Evolutionary conservation across 2,329 filamentous ascomycete genomes (phyloP).

Genomic region (Penicillium fuscoglaucum): DNA sequence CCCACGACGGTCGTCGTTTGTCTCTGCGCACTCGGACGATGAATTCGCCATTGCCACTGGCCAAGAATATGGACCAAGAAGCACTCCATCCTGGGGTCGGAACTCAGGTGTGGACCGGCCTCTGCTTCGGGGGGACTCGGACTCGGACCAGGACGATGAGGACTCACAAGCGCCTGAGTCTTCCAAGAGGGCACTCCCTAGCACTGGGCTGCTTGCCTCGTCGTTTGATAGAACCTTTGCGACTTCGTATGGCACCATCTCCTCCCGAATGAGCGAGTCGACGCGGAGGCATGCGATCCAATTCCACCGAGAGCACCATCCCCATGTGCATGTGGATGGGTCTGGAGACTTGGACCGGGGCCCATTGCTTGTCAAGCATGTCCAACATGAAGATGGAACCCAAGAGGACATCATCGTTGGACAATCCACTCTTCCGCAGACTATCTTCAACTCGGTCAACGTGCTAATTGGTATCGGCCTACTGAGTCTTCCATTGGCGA

Average conservation of each 20-base stretch:
- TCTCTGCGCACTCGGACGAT: constrained; percentile 56
- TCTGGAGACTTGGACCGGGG: constrained; percentile 62
- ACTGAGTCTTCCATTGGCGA: constrained; percentile 80
- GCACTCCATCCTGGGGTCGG: constrained; percentile 21
- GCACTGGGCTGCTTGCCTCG: constrained; percentile 41
- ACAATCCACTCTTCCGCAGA: constrained; percentile 93
- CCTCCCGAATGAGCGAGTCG: constrained; percentile 57
- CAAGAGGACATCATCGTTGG: constrained; percentile 82
- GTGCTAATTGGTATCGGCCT: constrained; percentile 88
- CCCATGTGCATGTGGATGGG: constrained; percentile 48
- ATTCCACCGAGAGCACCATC: constrained; percentile 55
- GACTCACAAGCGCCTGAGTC: constrained; percentile 12
- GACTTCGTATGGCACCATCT: constrained; percentile 61
- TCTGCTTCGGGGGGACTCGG: constrained; percentile 33
- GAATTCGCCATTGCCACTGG: constrained; percentile 39
- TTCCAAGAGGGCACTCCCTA: constrained; percentile 22
- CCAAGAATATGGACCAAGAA: constrained; percentile 22
- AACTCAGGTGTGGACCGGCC: constrained; percentile 32
- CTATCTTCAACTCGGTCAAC: constrained; percentile 94
- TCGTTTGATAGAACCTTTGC: constrained; percentile 72
- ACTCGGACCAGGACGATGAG: constrained; percentile 26
- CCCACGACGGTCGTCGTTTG: constrained; percentile 73
- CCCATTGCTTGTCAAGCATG: constrained; percentile 81
- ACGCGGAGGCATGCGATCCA: constrained; percentile 58
- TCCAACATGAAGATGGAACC: constrained; percentile 81